Evolutionary conservation across 2,329 filamentous ascomycete species (phyloP).

Genomic region (Ciborinia camelliae): DNA sequence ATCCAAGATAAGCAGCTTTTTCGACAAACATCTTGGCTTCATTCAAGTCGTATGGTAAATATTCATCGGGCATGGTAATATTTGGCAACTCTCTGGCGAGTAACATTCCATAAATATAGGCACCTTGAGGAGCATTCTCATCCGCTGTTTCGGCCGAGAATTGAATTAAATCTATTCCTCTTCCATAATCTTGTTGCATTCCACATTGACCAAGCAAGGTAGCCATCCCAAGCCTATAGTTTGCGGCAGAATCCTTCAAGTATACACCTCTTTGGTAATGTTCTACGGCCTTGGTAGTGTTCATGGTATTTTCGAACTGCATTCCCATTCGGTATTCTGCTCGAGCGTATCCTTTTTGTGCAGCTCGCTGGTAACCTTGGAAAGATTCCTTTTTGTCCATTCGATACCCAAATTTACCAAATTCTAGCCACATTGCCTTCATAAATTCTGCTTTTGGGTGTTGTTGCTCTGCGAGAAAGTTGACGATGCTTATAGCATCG

Average conservation of each 20-base stretch:
- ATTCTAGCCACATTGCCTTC: slow-evolving; percentile 94
- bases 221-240: slow-evolving; percentile 92
- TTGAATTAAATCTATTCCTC: slow-evolving; percentile 78
- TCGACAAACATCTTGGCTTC: slow-evolving; percentile 85
- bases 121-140: slow-evolving; percentile 94
- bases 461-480: slow-evolving; percentile 83
- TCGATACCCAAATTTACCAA: slow-evolving; percentile 89
- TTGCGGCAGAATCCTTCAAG: slow-evolving; percentile 81
- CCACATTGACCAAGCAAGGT: slow-evolving; percentile 90
- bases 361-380: slow-evolving; percentile 77
- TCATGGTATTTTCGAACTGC: slow-evolving; percentile 94
- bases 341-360: slow-evolving; percentile 78
- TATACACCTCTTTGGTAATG: slow-evolving; percentile 84
- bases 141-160: slow-evolving; percentile 82
- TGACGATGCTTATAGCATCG: slow-evolving; percentile 89
- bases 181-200: slow-evolving; percentile 74
- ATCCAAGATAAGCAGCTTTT: slow-evolving; percentile 92
- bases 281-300: slow-evolving; percentile 82
- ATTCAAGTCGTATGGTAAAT: slow-evolving; percentile 68
- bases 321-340: slow-evolving; percentile 97
- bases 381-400: slow-evolving; percentile 95
- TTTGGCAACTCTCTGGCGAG: slow-evolving; percentile 88
- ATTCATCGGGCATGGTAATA: slow-evolving; percentile 70
- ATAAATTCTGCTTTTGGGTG: slow-evolving; percentile 95
- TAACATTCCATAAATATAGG: slow-evolving; percentile 94